Percentiles rank a stretch among this genome's conserved stretches.
Evolutionary conservation across 2,329 filamentous ascomycete genomes (phyloP).

Genomic region (Nemania sp.): DNA sequence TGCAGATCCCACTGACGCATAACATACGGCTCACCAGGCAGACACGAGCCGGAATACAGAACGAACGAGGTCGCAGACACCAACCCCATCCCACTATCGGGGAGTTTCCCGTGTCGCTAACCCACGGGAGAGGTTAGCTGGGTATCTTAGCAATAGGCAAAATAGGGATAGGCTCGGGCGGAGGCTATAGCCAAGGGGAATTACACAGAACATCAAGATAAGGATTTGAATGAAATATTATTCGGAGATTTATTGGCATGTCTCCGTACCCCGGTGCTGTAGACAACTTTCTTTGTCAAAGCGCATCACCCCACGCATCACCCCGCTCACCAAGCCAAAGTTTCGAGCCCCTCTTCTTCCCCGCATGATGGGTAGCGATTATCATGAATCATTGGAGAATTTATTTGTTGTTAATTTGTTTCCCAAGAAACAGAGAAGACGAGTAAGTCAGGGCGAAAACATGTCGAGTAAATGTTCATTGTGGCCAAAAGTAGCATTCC

Average conservation of each 20-base stretch:
- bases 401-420: not conserved
- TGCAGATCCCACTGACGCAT: slow-evolving; percentile 30
- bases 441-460: too few species aligned
- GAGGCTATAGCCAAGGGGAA: not conserved
- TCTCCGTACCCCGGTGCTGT: not conserved
- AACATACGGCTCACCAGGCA: slow-evolving; percentile 1
- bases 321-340: not conserved
- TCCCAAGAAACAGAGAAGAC: not conserved
- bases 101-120: not conserved
- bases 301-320: not conserved
- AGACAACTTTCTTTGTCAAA: not conserved
- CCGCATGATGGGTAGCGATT: slow-evolving; percentile 15
- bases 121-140: not conserved
- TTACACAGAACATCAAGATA: not conserved
- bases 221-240: not conserved
- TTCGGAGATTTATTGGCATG: not conserved
- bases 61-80: not conserved
- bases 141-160: not conserved
- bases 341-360: slow-evolving; percentile 26
- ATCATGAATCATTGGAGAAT: not conserved
- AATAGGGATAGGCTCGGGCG: not conserved
- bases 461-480: too few species aligned
- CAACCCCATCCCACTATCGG: not conserved
- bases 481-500: not conserved
- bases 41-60: not conserved